These are phyloP conservation scores for Dictyostelium intermedium DNA, from an alignment of 78 protist species.

Conservation along the genomic window DNA sequence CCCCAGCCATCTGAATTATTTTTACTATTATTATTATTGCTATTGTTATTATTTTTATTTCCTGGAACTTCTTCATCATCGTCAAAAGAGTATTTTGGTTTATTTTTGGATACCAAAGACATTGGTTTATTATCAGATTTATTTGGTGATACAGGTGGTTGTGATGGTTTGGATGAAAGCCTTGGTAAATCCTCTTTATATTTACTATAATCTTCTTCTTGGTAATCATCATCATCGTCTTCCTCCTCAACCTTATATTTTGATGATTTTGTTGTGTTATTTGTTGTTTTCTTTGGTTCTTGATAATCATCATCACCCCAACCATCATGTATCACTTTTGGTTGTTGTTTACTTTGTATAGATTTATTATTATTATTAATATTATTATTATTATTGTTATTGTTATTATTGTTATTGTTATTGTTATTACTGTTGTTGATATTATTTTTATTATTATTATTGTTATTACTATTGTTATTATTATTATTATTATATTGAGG, in stretches of 20 bases:
- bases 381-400: not conserved
- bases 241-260: not conserved
- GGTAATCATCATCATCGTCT: conserved; percentile 6
- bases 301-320: conserved; percentile 56
- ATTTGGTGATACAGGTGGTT: not conserved
- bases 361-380: not conserved
- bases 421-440: not conserved
- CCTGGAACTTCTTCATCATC: not conserved
- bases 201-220: not conserved
- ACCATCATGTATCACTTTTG: conserved; percentile 30
- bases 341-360: not conserved
- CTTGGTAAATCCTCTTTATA: conserved; percentile 32
- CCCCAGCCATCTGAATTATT: conserved; percentile 49
- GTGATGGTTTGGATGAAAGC: not conserved
- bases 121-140: not conserved
- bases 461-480: not conserved
- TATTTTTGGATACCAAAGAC: not conserved
- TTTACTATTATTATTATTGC: not conserved
- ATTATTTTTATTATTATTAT: not conserved
- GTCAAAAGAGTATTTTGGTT: conserved; percentile 8
- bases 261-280: not conserved
- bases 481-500: not conserved
- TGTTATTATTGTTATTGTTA: not conserved
- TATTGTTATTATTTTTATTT: not conserved
- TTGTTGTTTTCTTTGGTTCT: not conserved